Conservation (phyloP, 108 stramenopile species). For the Nitzschia inconspicua region DNA sequence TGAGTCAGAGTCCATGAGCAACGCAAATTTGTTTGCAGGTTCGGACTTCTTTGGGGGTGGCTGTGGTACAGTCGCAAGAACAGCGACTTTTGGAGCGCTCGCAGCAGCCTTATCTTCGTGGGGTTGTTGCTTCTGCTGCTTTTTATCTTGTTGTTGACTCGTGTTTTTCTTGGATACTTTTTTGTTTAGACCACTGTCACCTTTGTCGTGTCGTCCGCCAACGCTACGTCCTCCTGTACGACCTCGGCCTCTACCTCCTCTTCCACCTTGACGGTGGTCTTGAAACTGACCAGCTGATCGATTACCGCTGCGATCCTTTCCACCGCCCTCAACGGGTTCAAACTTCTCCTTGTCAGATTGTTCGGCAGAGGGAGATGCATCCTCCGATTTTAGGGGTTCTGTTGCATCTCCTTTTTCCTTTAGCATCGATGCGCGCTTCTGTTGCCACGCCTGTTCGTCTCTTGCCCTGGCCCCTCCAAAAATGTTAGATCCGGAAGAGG, state of each 20-base stretch:
- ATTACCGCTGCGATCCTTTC: background rate
- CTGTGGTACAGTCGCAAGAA: background rate
- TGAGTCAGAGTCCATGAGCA: constrained; percentile 40
- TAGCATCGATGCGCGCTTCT: constrained; percentile 11
- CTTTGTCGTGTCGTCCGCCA: constrained; percentile 14
- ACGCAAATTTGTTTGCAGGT: constrained; percentile 42
- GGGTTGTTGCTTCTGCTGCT: constrained; percentile 3
- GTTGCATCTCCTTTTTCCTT: background rate
- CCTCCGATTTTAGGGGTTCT: background rate
- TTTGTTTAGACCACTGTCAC: constrained; percentile 4
- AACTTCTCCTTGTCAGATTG: constrained; percentile 8
- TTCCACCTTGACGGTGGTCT: constrained; percentile 7
- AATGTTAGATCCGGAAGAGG: constrained; percentile 30
- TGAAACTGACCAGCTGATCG: constrained; percentile 2
- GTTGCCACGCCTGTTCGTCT: constrained; percentile 48
- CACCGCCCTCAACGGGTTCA: constrained; percentile 4
- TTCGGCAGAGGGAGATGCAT: background rate
- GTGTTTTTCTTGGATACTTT: background rate
- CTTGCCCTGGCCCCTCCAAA: constrained; percentile 77
- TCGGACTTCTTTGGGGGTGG: constrained; percentile 16
- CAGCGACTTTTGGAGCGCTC: constrained; percentile 2
- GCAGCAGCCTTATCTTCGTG: constrained; percentile 9
- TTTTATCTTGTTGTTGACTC: background rate
- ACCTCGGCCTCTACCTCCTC: constrained; percentile 16
- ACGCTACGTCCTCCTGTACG: too few relatives aligned